Conservation (phyloP, 805 yeast genomes). For the Teunomyces kruisii region DNA sequence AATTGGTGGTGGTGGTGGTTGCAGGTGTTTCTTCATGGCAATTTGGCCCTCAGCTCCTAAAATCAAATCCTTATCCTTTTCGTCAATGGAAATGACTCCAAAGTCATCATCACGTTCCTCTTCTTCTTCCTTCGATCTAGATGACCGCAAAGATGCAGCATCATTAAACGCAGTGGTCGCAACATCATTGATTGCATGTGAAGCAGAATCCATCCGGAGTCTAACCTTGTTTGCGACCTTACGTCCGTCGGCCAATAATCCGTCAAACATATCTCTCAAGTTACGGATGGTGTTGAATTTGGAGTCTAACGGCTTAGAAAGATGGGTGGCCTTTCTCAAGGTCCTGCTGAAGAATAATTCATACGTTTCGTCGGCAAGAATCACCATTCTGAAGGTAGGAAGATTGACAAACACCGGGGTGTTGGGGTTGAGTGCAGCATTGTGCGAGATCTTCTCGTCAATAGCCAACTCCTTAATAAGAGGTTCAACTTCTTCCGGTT, state of each 20-base stretch:
- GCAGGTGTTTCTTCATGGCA: conserved; percentile 9
- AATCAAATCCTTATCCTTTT: conserved; percentile 46
- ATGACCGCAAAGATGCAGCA: conserved; percentile 27
- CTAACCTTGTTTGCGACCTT: conserved; percentile 89
- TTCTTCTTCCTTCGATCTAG: conserved; percentile 34
- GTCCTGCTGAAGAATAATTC: conserved; percentile 79
- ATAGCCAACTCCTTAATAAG: conserved; percentile 38
- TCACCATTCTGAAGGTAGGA: conserved; percentile 92
- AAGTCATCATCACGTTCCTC: conserved; percentile 51
- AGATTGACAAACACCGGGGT: conserved; percentile 72
- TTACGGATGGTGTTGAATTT: conserved; percentile 53
- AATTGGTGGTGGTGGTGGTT: conserved; percentile 4
- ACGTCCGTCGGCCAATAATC: conserved; percentile 87
- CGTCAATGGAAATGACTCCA: conserved; percentile 38
- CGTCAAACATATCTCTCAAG: conserved; percentile 85
- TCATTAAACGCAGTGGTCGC: conserved; percentile 10
- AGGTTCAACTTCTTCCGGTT: conserved; percentile 51
- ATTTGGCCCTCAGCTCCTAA: conserved; percentile 51
- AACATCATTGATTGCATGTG: conserved; percentile 20
- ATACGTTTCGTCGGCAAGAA: conserved; percentile 90
- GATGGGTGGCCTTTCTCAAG: conserved; percentile 64
- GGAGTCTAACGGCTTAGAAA: conserved; percentile 52
- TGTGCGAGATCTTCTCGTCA: conserved; percentile 50
- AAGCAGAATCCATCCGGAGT: conserved; percentile 76
- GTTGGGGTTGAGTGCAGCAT: conserved; percentile 79